Percentiles rank a stretch among this genome's conserved stretches.
Evolutionary conservation across 495 filamentous ascomycete genomes (phyloP).

Genomic region (Neurospora sp.): DNA sequence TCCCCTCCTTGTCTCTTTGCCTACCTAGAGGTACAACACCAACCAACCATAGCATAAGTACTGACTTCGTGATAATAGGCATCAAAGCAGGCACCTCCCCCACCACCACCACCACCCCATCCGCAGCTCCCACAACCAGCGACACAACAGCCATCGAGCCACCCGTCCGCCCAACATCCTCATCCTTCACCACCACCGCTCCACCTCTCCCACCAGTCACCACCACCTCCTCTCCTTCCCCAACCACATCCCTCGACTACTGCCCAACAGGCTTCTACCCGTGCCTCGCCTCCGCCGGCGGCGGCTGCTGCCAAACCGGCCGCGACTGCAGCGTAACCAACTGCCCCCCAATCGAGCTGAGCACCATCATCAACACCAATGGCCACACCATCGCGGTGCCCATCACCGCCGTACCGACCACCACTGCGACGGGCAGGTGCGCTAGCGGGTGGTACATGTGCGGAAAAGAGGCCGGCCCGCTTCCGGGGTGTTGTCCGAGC

Average conservation of each 20-base stretch:
- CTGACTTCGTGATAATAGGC: constrained; percentile 25
- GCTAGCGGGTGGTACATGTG: constrained; percentile 74
- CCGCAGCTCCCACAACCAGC: constrained; percentile 14
- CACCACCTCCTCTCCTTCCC: not conserved
- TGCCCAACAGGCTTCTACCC: constrained; percentile 51
- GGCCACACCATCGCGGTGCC: constrained; percentile 63
- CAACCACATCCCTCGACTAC: constrained; percentile 11
- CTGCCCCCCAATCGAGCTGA: constrained; percentile 43
- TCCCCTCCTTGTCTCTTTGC: constrained; percentile 12
- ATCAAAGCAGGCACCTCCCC: constrained; percentile 20
- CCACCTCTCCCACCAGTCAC: not conserved
- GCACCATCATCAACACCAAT: constrained; percentile 50
- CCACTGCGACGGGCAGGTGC: constrained; percentile 38
- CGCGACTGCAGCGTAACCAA: constrained; percentile 58
- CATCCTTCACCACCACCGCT: constrained; percentile 12
- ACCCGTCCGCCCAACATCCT: constrained; percentile 31
- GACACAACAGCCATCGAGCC: constrained; percentile 16
- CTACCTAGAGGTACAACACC: constrained; percentile 2
- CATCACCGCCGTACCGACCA: constrained; percentile 27
- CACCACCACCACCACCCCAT: constrained; percentile 1
- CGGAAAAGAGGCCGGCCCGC: constrained; percentile 37
- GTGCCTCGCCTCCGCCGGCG: constrained; percentile 39
- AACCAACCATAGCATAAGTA: constrained; percentile 20
- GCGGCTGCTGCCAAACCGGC: constrained; percentile 63
- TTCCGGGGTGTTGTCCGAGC: constrained; percentile 68